Percentiles rank a stretch among this genome's conserved stretches.
These are phyloP conservation scores for Diplodia mutila DNA, from an alignment of 2,329 filamentous ascomycete species.

Conservation along the genomic window DNA sequence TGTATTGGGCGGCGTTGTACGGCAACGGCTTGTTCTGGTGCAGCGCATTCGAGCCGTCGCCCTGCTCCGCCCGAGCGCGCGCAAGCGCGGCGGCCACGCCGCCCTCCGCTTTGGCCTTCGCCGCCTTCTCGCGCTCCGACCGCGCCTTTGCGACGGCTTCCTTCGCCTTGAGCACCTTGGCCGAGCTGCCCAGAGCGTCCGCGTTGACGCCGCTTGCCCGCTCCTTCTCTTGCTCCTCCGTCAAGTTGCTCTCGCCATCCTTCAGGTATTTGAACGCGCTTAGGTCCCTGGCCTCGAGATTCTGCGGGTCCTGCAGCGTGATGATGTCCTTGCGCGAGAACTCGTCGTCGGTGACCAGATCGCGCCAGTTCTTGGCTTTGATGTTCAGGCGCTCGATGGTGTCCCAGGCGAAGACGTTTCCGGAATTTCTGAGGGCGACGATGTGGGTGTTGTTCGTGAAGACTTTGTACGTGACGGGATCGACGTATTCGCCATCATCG, in stretches of 20 bases:
- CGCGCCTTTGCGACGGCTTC: slow-evolving; percentile 92
- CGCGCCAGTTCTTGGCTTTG: slow-evolving; percentile 94
- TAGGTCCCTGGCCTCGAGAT: slow-evolving; percentile 78
- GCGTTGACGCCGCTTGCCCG: slow-evolving; percentile 74
- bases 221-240: slow-evolving; percentile 71
- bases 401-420: slow-evolving; percentile 96
- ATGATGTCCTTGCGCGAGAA: slow-evolving; percentile 93
- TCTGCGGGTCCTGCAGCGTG: slow-evolving; percentile 93
- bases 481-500: slow-evolving; percentile 86
- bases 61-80: slow-evolving; percentile 34
- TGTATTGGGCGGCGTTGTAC: slow-evolving; percentile 87
- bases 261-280: slow-evolving; percentile 87
- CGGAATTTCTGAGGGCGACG: slow-evolving; percentile 81
- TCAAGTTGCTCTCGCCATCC: slow-evolving; percentile 71
- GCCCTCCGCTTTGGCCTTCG: slow-evolving; percentile 33
- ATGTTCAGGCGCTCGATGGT: slow-evolving; percentile 95
- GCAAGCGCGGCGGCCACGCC: slow-evolving; percentile 30
- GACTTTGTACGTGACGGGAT: slow-evolving; percentile 96
- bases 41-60: neutral
- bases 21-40: slow-evolving; percentile 52
- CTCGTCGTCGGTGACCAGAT: slow-evolving; percentile 83
- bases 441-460: slow-evolving; percentile 98
- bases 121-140: slow-evolving; percentile 62
- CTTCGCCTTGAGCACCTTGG: slow-evolving; percentile 87
- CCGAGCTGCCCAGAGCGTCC: slow-evolving; percentile 73